Percentiles rank a stretch among this genome's conserved stretches.
These are phyloP conservation scores for Plantago major DNA, from an alignment of 257 asterid species.

Conservation along the genomic window DNA sequence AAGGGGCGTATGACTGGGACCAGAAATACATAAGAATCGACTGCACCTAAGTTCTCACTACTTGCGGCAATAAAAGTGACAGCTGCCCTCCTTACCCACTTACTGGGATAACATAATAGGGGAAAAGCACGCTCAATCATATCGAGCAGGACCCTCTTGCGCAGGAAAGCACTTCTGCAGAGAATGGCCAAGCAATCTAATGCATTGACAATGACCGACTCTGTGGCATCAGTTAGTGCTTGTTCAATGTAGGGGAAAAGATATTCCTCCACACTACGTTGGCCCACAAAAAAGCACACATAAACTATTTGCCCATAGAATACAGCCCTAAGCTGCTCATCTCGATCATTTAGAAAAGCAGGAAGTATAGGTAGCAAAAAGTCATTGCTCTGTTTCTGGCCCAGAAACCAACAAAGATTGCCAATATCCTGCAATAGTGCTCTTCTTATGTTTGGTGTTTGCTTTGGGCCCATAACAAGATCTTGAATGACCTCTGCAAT, in stretches of 20 bases:
- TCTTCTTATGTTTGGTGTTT: constrained; percentile 96
- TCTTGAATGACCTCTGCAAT: constrained; percentile 97
- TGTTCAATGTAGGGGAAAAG: constrained; percentile 97
- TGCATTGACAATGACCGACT: constrained; percentile 86
- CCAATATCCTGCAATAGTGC: constrained; percentile 98
- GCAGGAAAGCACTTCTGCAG: constrained; percentile 79
- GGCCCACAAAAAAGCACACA: constrained; percentile 93
- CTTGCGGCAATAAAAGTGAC: constrained; percentile 83
- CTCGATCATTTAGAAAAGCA: constrained; percentile 94
- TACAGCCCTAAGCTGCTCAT: constrained; percentile 97
- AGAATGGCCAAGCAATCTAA: constrained; percentile 89
- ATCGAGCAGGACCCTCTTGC: constrained; percentile 81
- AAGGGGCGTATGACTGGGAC: constrained; percentile 86
- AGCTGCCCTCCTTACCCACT: constrained; percentile 85
- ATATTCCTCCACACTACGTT: constrained; percentile 97
- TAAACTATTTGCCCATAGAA: constrained; percentile 87
- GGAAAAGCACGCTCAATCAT: constrained; percentile 94
- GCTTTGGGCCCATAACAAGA: constrained; percentile 99
- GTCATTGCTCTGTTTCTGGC: constrained; percentile 98
- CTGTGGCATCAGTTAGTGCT: constrained; percentile 79
- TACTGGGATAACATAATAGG: constrained; percentile 85
- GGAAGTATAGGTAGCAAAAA: constrained; percentile 95
- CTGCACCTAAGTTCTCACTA: constrained; percentile 92
- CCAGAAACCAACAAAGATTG: constrained; percentile 97
- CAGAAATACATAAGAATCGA: constrained; percentile 94